A percentile compares a stretch with the other conserved stretches of the same genome.
These are phyloP conservation scores for Byssothecium circinans DNA, from an alignment of 2,329 filamentous ascomycete species.

Conservation along the genomic window DNA sequence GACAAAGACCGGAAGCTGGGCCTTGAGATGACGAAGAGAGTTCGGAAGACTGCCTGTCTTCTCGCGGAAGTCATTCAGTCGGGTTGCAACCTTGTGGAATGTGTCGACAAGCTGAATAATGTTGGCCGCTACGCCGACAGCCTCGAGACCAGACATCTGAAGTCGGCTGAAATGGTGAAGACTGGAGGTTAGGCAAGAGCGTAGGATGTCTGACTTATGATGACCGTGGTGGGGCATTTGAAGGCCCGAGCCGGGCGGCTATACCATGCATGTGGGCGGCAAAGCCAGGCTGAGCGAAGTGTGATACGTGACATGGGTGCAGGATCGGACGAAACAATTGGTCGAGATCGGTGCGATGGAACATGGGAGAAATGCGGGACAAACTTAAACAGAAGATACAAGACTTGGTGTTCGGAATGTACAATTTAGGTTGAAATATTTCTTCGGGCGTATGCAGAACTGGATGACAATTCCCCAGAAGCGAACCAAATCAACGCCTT, in stretches of 20 bases:
- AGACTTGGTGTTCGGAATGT: not conserved
- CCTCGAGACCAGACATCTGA: slow-evolving; percentile 5
- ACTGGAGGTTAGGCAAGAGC: not conserved
- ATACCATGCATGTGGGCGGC: slow-evolving; percentile 5
- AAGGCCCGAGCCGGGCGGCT: slow-evolving; percentile 2
- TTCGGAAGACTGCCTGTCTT: slow-evolving; percentile 9
- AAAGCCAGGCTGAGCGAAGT: slow-evolving; percentile 10
- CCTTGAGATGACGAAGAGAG: slow-evolving; percentile 13
- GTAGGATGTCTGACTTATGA: not conserved
- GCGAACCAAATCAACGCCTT: not conserved
- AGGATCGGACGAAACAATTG: not conserved
- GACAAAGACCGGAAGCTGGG: slow-evolving; percentile 6
- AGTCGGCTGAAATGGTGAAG: not conserved
- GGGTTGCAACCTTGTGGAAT: slow-evolving; percentile 7
- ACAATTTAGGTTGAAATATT: too few species aligned
- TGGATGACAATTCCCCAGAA: too few species aligned
- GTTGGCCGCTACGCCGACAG: slow-evolving; percentile 12
- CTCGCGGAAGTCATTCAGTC: slow-evolving; percentile 14
- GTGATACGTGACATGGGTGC: slow-evolving; percentile 4
- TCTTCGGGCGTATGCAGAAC: too few species aligned
- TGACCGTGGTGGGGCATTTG: not conserved
- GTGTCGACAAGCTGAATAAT: slow-evolving; percentile 20
- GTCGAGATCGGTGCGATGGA: slow-evolving; percentile 1
- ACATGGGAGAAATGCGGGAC: not conserved
- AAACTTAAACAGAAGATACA: not conserved